Conservation (phyloP, 768 basidiomycete genomes). For the Serendipita vermifera region DNA sequence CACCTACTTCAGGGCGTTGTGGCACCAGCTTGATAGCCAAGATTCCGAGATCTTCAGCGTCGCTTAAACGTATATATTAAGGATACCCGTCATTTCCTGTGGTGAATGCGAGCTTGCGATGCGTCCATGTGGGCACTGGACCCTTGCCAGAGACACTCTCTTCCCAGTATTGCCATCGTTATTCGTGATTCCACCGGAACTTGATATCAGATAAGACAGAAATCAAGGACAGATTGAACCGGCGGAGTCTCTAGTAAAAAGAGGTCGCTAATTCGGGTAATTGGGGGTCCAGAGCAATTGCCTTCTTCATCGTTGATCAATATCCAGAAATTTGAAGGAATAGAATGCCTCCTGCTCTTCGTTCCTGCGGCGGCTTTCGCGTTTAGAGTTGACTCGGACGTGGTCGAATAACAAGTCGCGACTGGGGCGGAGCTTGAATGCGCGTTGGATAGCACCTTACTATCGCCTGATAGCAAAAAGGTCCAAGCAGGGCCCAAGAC, state of each 20-base stretch:
- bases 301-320: conserved; percentile 2
- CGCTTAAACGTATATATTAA: conserved; percentile 84
- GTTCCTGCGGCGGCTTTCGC: not conserved
- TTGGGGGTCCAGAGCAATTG: conserved; percentile 5
- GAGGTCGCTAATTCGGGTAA: conserved; percentile 54
- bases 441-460: not conserved
- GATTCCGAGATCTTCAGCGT: conserved; percentile 80
- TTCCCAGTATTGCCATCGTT: not conserved
- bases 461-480: not conserved
- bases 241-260: conserved; percentile 86
- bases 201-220: conserved; percentile 88
- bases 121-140: conserved; percentile 40
- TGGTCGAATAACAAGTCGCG: not conserved
- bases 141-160: not conserved
- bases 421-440: not conserved
- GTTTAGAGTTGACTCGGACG: no score
- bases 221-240: conserved; percentile 82
- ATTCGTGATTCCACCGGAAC: conserved; percentile 24
- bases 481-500: conserved; percentile 1
- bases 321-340: not conserved
- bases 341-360: not conserved
- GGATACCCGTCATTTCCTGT: conserved; percentile 83
- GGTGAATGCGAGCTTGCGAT: conserved; percentile 94
- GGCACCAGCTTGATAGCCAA: conserved; percentile 77
- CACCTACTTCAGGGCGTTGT: conserved; percentile 92